Conservation (phyloP, 2,329 filamentous ascomycete genomes). For the Fusarium hostae region DNA sequence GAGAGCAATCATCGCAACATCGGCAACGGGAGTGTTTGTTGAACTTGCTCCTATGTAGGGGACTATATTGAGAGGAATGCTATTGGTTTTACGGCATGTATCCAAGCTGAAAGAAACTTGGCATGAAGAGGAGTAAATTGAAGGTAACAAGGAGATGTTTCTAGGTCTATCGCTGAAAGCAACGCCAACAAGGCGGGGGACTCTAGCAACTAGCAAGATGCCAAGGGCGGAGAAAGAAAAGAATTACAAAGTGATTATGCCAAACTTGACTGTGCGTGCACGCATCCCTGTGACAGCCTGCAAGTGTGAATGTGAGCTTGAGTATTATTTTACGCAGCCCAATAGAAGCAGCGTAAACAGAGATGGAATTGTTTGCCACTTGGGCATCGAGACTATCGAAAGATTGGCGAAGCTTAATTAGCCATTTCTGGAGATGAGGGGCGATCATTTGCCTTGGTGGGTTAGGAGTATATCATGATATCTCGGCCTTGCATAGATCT, state of each 20-base stretch:
- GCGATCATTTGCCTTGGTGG: conserved; percentile 11
- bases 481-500: conserved; percentile 10
- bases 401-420: conserved; percentile 27
- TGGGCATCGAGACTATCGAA: conserved; percentile 32
- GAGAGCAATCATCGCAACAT: conserved; percentile 38
- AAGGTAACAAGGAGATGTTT: background rate
- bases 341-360: background rate
- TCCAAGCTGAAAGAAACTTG: conserved; percentile 10
- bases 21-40: conserved; percentile 23
- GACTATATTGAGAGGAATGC: conserved; percentile 22
- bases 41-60: conserved; percentile 12
- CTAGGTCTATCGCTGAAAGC: background rate
- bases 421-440: conserved; percentile 1
- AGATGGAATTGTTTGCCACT: conserved; percentile 25
- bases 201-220: conserved; percentile 2
- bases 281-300: background rate
- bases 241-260: background rate
- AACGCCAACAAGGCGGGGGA: background rate
- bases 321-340: background rate
- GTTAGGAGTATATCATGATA: background rate
- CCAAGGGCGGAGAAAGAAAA: conserved; percentile 4
- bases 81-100: conserved; percentile 25
- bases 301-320: background rate
- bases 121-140: conserved; percentile 23
- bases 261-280: background rate